Base-by-base conservation (phyloP, 1,139 yeast genomes). In the Blastobotrys petasosporus region DNA sequence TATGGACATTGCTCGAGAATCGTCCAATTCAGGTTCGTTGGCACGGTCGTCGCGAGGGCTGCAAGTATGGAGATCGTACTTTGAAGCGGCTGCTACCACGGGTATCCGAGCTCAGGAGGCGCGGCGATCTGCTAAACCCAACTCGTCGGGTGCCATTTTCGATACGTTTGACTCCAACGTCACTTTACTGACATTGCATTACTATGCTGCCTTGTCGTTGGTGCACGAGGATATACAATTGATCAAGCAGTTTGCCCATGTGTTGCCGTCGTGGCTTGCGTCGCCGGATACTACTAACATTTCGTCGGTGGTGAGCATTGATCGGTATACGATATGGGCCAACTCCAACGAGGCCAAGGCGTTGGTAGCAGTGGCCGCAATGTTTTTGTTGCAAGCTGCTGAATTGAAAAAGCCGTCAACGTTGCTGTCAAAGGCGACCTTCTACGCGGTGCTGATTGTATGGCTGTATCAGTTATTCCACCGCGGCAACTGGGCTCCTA, bases 1-100 rank as follows among this genome's bases (percentile, higher is more conserved):
- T 7, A 51, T 60, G 34, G 53, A 58, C 20, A 54, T 60, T 15
- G 62, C 65, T 4, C 11, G 39, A 20, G 35, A 11, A 7, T 31
- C 15, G 15, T 15, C 38, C 5, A 12, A 33, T 16, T 17, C 12
- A 20, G 44, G 35, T 5, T 32, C 20, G 7, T 10, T 41, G 48
- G 55, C 54, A 2, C 53, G 68, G 11, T 41, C 63, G 12, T 58
- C 55, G 30, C 54, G 64, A 8, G 68, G 60, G 7, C 53, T 64
- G 29, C 63, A 62, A 31, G 54, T 59, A 30, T 63, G 66, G 64
- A 55, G 53, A n/a, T 54, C 51, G 32, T 54, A 55, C 44, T 62
- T 61, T 48, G 58, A 53, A 34, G 52, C 51, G 2, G 51, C 59
- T 15, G 50, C 55, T 32, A 64, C 60, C 16, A 49, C n/a, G n/a